A percentile compares a stretch with the other conserved stretches of the same genome.
These are phyloP conservation scores for Ochromonas danica DNA, from an alignment of 108 stramenopile species.

Conservation along the genomic window DNA sequence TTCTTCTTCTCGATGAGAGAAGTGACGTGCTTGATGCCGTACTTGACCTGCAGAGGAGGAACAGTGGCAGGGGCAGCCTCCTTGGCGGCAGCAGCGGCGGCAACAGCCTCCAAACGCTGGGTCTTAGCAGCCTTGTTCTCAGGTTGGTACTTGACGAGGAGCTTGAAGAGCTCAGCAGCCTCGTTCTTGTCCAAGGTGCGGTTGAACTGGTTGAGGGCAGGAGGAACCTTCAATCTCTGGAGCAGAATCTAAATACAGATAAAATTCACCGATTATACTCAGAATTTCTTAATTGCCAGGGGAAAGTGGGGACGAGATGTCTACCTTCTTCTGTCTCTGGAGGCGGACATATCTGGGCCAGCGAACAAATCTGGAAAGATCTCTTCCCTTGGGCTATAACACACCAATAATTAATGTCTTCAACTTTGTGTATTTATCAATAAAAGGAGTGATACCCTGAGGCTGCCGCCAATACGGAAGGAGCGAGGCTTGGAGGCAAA, in stretches of 20 bases:
- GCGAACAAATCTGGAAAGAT: constrained; percentile 91
- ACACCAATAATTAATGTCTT: background rate
- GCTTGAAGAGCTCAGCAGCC: constrained; percentile 90
- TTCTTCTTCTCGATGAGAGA: constrained; percentile 97
- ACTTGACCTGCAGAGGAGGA: constrained; percentile 74
- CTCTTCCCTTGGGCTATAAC: constrained; percentile 73
- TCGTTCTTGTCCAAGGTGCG: constrained; percentile 94
- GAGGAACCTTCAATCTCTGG: constrained; percentile 97
- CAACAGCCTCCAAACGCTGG: constrained; percentile 90
- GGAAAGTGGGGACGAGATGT: background rate
- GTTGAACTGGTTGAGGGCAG: constrained; percentile 96
- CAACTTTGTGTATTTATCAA: background rate
- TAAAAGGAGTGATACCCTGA: constrained; percentile 61
- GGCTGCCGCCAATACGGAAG: constrained; percentile 85
- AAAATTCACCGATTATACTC: background rate
- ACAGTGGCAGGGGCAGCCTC: constrained; percentile 62
- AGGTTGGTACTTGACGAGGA: constrained; percentile 96
- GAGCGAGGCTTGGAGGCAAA: constrained; percentile 82
- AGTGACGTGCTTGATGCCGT: constrained; percentile 97
- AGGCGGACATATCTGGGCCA: constrained; percentile 97
- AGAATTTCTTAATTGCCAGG: background rate
- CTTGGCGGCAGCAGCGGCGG: constrained; percentile 74
- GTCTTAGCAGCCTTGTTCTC: constrained; percentile 94
- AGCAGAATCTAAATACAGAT: constrained; percentile 67
- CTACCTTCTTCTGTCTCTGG: constrained; percentile 89